These are phyloP conservation scores for Mucor sp. DNA, from an alignment of 371 early-diverging fungal species.

Conservation along the genomic window DNA sequence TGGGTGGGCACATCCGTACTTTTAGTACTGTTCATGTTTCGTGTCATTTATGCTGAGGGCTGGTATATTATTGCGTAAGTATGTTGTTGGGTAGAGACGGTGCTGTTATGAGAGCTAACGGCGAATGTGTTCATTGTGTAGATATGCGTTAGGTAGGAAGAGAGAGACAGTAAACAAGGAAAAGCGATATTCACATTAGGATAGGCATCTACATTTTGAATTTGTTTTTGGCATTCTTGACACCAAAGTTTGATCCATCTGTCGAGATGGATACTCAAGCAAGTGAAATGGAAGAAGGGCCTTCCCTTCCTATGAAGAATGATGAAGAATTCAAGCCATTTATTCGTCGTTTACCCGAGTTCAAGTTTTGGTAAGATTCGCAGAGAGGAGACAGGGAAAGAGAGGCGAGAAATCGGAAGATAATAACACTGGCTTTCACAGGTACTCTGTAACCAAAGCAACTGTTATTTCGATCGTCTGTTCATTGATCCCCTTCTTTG, in stretches of 20 bases:
- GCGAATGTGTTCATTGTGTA: slow-evolving; percentile 7
- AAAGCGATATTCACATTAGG: neutral
- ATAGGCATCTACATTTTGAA: slow-evolving; percentile 95
- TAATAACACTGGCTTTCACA: neutral
- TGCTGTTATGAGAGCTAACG: neutral
- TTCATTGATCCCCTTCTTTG: slow-evolving; percentile 68
- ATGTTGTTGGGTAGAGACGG: neutral
- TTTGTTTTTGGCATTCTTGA: slow-evolving; percentile 91
- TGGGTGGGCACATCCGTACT: slow-evolving; percentile 74
- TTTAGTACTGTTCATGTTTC: slow-evolving; percentile 73
- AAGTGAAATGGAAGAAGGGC: slow-evolving; percentile 75
- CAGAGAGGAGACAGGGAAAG: neutral
- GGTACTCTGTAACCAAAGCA: slow-evolving; percentile 8
- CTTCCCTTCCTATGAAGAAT: slow-evolving; percentile 78
- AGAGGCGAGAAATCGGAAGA: neutral
- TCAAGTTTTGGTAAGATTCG: slow-evolving; percentile 92
- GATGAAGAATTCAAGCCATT: slow-evolving; percentile 99
- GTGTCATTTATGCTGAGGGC: slow-evolving; percentile 84
- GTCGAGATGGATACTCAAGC: slow-evolving; percentile 71
- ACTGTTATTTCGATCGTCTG: neutral
- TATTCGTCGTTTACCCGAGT: slow-evolving; percentile 98
- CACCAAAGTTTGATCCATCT: slow-evolving; percentile 96
- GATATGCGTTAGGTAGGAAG: slow-evolving; percentile 56
- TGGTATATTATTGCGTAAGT: slow-evolving; percentile 93
- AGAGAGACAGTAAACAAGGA: neutral